Conservation (phyloP, 139 green algal genomes). For the Zygnema circumcarinatum region DNA sequence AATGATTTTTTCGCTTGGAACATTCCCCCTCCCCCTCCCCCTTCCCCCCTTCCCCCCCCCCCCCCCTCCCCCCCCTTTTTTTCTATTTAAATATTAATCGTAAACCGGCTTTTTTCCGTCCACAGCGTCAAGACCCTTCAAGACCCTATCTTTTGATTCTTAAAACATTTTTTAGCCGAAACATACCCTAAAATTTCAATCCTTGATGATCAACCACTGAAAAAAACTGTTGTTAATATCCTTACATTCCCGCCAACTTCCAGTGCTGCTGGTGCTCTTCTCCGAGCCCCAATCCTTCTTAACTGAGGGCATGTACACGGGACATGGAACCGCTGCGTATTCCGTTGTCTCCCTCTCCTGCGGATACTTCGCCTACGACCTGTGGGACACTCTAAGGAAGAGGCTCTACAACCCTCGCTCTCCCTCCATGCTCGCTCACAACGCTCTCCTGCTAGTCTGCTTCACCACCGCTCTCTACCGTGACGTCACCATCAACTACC, state of each 20-base stretch:
- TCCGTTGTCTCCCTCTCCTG: conserved; percentile 14
- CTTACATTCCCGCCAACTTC: not conserved
- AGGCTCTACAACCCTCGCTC: conserved; percentile 27
- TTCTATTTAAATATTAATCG: too few relatives aligned
- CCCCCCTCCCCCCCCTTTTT: too few relatives aligned
- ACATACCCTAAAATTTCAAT: too few relatives aligned
- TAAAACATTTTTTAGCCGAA: too few relatives aligned
- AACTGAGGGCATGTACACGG: conserved; percentile 1
- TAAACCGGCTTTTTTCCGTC: too few relatives aligned
- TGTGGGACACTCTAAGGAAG: conserved; percentile 11
- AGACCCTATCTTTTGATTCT: too few relatives aligned
- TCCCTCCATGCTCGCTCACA: conserved; percentile 15
- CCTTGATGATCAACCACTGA: too few relatives aligned
- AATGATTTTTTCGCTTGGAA: too few relatives aligned
- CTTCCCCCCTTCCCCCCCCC: too few relatives aligned
- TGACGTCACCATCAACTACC: conserved; percentile 29
- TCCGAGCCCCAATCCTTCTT: not conserved
- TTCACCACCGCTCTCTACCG: conserved; percentile 42
- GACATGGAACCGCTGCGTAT: conserved; percentile 5
- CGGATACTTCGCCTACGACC: conserved; percentile 37
- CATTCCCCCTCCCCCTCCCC: too few relatives aligned
- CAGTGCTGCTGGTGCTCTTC: not conserved
- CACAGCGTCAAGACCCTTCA: too few relatives aligned
- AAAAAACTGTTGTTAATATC: too few relatives aligned
- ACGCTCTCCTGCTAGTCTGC: conserved; percentile 24